Base-by-base conservation (phyloP, 495 filamentous ascomycete genomes). In the Penicillium goetzii region DNA sequence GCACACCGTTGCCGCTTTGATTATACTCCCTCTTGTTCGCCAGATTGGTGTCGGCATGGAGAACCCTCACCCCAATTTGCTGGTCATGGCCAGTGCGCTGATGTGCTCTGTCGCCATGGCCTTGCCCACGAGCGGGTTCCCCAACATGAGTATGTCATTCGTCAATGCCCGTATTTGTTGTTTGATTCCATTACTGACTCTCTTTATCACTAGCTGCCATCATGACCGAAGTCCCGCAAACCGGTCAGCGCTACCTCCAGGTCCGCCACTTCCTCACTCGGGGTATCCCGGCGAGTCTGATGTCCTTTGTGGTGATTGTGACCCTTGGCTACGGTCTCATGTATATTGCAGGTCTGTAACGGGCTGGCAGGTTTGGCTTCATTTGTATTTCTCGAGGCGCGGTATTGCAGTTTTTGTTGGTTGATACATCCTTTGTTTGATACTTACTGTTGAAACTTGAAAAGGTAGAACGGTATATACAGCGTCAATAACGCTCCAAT, bases 181-280 rank as follows among this genome's bases (percentile, higher is more conserved):
- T 58, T n/a, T 14, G 36, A 56, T 26, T 10, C 9, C 40, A n/a
- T 32, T 65, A 40, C 72, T 78, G 68, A 79, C 64, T 21, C 50
- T 38, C 47, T 55, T 51, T 58, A 26, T 60, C 25, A 49, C 40
- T 63, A 97, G 93, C 95, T 60, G 95, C 95, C 14, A 98, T 99
- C 72, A 98, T 99, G 96, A 97, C 97, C 82, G 95, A 99, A 79
- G 93, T 98, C 64, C 82, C 90, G 0, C 88, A 92, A 59, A 93
- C 90, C 0, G 95, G 95, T 9, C 91, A 96, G 74, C 82, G 95
- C 25, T 99, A 99, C 74, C 83, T 99, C 58, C 80, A 89, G 58
- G 95, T 98, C 30, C 90, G 90, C 67, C 95, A 99, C 72, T 99
- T 99, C 77, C 88, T 99, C 61, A 92, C 88, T 26, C 79, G 93